Evolutionary conservation across 129 eudicot species (phyloP).

Genomic region (Helianthus tuberosus): DNA sequence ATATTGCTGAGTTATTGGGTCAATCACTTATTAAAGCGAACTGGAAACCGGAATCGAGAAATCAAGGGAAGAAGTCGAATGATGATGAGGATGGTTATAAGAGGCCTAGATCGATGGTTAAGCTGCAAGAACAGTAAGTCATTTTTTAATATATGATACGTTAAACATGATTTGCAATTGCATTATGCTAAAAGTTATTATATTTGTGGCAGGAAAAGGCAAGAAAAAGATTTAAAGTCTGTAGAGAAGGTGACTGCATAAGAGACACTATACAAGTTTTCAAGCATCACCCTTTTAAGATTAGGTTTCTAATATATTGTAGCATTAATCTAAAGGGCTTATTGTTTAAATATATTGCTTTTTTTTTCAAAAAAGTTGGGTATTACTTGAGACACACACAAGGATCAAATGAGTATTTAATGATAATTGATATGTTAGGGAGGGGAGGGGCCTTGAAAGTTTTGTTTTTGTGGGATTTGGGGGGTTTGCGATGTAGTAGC

Average conservation of each 20-base stretch:
- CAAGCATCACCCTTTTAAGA: too few species aligned
- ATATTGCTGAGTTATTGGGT: slow-evolving; percentile 68
- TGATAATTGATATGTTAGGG: too few species aligned
- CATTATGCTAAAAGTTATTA: background rate
- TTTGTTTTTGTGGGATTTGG: background rate
- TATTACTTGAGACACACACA: too few species aligned
- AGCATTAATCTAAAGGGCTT: too few species aligned
- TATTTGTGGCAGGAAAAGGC: slow-evolving; percentile 52
- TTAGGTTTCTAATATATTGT: too few species aligned
- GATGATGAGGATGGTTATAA: slow-evolving; percentile 59
- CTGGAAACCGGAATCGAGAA: slow-evolving; percentile 74
- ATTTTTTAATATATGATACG: background rate
- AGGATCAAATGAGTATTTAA: too few species aligned
- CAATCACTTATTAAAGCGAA: slow-evolving; percentile 9
- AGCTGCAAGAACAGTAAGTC: slow-evolving; percentile 60
- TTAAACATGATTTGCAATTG: background rate
- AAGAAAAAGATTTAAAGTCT: slow-evolving; percentile 27
- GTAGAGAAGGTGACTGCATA: slow-evolving; percentile 39
- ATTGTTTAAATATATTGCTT: too few species aligned
- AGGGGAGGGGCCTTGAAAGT: background rate
- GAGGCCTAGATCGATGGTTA: slow-evolving; percentile 76
- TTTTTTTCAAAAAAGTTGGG: background rate
- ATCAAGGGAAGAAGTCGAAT: slow-evolving; percentile 44
- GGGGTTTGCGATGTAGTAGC: background rate
- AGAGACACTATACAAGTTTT: background rate